Conservation (phyloP, 129 eudicot species). For the Flaveria robusta region DNA sequence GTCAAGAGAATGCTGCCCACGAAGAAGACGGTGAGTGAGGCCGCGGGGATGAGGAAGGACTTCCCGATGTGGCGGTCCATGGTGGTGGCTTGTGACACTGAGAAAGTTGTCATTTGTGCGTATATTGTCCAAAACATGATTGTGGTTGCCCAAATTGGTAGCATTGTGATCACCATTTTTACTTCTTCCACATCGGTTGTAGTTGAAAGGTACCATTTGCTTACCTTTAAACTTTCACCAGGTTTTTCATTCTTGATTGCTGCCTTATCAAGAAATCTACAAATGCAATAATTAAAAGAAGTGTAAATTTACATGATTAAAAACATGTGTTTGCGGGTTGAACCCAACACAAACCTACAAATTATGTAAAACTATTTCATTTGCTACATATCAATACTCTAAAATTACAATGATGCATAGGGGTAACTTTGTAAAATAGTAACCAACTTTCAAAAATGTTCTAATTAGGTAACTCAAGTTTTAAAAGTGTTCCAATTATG, state of each 20-base stretch:
- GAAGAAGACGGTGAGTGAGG: slow-evolving; percentile 68
- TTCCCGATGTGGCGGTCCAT: slow-evolving; percentile 71
- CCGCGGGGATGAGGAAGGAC: slow-evolving; percentile 68
- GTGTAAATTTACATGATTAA: not conserved
- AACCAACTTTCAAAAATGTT: no score
- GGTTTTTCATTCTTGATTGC: slow-evolving; percentile 48
- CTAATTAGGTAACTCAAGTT: no score
- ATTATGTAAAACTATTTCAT: not conserved
- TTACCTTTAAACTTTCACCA: not conserved
- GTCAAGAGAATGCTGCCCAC: slow-evolving; percentile 62
- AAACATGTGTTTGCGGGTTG: not conserved
- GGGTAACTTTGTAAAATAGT: no score
- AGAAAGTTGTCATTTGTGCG: slow-evolving; percentile 84
- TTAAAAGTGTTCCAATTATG: no score
- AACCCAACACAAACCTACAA: not conserved
- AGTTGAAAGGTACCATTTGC: slow-evolving; percentile 63
- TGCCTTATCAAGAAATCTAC: slow-evolving; percentile 79
- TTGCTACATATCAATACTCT: no score
- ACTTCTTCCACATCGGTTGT: slow-evolving; percentile 81
- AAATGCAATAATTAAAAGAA: not conserved
- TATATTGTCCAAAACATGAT: slow-evolving; percentile 69
- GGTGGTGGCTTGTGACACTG: slow-evolving; percentile 60
- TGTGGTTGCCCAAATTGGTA: slow-evolving; percentile 76
- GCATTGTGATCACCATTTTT: slow-evolving; percentile 58
- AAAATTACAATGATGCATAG: no score